Percentiles rank a stretch among this genome's conserved stretches.
Conservation (phyloP, 139 green algal species). For the Klebsormidium nitens region DNA sequence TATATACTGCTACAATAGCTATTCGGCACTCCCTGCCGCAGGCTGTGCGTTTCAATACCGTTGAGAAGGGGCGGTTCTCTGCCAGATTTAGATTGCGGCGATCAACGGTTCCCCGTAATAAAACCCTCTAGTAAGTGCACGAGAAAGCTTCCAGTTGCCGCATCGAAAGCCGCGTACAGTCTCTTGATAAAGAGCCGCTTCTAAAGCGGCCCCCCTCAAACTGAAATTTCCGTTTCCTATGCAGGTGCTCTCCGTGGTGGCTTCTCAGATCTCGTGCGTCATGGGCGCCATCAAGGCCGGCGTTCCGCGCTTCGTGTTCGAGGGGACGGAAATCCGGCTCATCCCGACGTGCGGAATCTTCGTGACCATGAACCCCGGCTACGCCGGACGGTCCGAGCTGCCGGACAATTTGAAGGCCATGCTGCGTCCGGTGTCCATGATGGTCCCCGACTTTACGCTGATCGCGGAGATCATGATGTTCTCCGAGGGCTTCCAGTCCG, state of each 20-base stretch:
- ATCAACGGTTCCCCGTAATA: no score
- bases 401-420: constrained; percentile 71
- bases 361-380: constrained; percentile 86
- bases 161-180: no score
- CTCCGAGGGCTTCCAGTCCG: constrained; percentile 68
- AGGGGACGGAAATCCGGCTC: constrained; percentile 72
- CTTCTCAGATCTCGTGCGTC: constrained; percentile 68
- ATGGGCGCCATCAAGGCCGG: constrained; percentile 82
- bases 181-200: no score
- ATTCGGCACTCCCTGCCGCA: no score
- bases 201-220: no score
- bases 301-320: constrained; percentile 64
- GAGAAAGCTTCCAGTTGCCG: no score
- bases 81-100: no score
- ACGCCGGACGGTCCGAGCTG: constrained; percentile 61
- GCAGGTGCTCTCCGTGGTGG: constrained; percentile 78
- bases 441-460: constrained; percentile 83
- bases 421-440: constrained; percentile 77
- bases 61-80: no score
- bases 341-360: constrained; percentile 76
- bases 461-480: constrained; percentile 90
- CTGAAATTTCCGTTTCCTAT: no score
- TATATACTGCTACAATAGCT: no score
- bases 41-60: no score
- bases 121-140: no score